Evolutionary conservation across 495 filamentous ascomycete species (phyloP), one percentile per base, ranked within the genome.

Genomic region (Acidiella bohemica): DNA sequence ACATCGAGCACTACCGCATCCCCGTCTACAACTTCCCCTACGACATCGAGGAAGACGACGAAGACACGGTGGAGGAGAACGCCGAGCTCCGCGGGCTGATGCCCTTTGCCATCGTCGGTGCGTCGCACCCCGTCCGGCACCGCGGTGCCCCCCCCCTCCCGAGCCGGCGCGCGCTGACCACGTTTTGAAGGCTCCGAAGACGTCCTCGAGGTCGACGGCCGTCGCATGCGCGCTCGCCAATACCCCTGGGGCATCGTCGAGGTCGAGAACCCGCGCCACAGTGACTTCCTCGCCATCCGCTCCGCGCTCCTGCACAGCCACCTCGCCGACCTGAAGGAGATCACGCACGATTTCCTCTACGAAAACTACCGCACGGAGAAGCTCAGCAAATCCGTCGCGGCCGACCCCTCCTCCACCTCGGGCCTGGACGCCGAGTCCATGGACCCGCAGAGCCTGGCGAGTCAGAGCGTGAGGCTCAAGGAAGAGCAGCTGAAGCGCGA

Each of bases 361-460:
- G 90, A 97, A 60, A 97, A 97, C 68, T 97, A 97, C 73, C 84
- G 90, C 81, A 97, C 90, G 55, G 92, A 97, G 80, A 95, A 95
- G 67, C 78, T 97, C 47, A 92, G 83, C 72, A 97, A 96, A 81
- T 93, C 86, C 60, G 47, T 50, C 42, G 18, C 36, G n/a, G 31
- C 9, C 31, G 42, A 42, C 30, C 19, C 25, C 24, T 13, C 13
- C 10, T 5, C n/a, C 10, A 17, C 20, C 22, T 4, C 6, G 3
- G 37, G 37, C 32, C 40, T 25, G 9, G 47, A 45, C 14, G 81
- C 84, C 59, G 90, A 84, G 23, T 87, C 82, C 23, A 88, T 97
- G 81, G 93, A 93, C 69, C 90, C 90, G 44, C 92, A 95, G 62
- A 88, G 94, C 54, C 72, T 96, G 41, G 90, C 92, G 30, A 84